These are phyloP conservation scores for Pyrenophora graminea DNA, from an alignment of 2,329 filamentous ascomycete species.

Conservation along the genomic window DNA sequence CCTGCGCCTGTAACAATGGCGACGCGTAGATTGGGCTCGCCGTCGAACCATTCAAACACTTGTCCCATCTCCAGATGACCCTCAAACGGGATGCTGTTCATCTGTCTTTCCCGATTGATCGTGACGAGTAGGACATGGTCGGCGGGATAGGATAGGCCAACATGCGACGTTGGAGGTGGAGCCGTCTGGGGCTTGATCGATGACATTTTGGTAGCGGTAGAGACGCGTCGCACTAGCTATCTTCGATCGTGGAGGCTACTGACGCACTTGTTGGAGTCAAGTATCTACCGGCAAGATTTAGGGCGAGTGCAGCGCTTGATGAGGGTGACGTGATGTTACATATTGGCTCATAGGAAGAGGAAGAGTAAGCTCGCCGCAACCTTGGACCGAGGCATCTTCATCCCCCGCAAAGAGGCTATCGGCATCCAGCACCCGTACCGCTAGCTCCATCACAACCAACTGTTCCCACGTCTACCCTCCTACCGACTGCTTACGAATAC, in stretches of 20 bases:
- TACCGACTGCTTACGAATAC: not conserved
- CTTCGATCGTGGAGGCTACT: not conserved
- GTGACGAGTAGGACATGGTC: conserved; percentile 57
- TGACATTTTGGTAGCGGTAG: conserved; percentile 25
- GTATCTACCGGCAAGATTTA: not conserved
- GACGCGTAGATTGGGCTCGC: conserved; percentile 54
- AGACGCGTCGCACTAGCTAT: not conserved
- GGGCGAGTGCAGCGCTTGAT: not conserved
- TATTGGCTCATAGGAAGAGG: not conserved
- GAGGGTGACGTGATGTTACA: conserved; percentile 5
- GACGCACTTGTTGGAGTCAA: not conserved
- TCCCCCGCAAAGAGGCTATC: not conserved
- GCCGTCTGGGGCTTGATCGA: conserved; percentile 32
- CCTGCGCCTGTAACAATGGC: conserved; percentile 57
- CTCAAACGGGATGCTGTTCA: conserved; percentile 52
- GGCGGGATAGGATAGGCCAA: conserved; percentile 52
- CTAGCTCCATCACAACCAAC: not conserved
- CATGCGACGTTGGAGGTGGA: conserved; percentile 40
- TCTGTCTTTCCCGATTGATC: conserved; percentile 55
- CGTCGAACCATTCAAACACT: conserved; percentile 60
- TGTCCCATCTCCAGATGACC: conserved; percentile 55
- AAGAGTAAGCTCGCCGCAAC: not conserved
- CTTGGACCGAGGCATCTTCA: conserved; percentile 11
- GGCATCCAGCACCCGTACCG: not conserved
- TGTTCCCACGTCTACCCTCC: not conserved